Percentiles rank a stretch among this genome's conserved stretches.
phyloP scores from a whole-genome alignment of 345 rosid species.

The Kandelia obovata region DNA sequence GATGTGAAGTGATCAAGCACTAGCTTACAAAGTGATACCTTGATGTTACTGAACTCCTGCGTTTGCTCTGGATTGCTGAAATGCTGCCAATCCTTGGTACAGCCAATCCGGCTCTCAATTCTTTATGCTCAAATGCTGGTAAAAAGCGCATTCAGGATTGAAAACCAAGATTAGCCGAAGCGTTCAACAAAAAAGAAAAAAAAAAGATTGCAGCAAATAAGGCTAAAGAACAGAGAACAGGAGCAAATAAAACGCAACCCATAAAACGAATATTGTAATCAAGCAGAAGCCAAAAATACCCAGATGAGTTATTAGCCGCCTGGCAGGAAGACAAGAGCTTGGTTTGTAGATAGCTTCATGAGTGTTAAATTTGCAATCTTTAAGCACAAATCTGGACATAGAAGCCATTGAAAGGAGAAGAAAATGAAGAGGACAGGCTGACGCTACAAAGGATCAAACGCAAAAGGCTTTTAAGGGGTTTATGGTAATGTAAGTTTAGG shows the following conservation, averaged over 20 bases:
- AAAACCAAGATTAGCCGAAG: conserved; percentile 1
- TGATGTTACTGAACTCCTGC: conserved; percentile 30
- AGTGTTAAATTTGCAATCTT: conserved; percentile 42
- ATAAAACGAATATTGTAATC: conserved; percentile 10
- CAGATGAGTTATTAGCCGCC: conserved; percentile 35
- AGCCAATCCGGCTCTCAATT: conserved; percentile 32
- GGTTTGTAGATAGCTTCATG: conserved; percentile 24
- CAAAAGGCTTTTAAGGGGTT: conserved; percentile 10
- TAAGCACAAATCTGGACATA: conserved; percentile 52
- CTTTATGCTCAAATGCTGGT: conserved; percentile 29
- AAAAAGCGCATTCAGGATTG: conserved; percentile 7
- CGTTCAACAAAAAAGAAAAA: not conserved
- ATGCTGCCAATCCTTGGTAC: conserved; percentile 32
- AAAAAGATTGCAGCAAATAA: conserved; percentile 4
- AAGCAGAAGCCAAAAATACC: conserved; percentile 41
- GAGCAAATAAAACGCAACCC: conserved; percentile 10
- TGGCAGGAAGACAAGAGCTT: conserved; percentile 23
- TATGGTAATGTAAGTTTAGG: not conserved
- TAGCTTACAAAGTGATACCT: conserved; percentile 40
- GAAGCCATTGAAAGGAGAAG: conserved; percentile 47
- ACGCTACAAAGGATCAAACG: conserved; percentile 1
- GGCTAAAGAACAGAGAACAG: conserved; percentile 5
- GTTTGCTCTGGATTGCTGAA: conserved; percentile 34
- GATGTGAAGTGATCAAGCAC: conserved; percentile 11
- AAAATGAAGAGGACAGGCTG: not conserved